Conservation (phyloP, 192 early-diverging fungal genomes). For the Obelidium mucronatum region DNA sequence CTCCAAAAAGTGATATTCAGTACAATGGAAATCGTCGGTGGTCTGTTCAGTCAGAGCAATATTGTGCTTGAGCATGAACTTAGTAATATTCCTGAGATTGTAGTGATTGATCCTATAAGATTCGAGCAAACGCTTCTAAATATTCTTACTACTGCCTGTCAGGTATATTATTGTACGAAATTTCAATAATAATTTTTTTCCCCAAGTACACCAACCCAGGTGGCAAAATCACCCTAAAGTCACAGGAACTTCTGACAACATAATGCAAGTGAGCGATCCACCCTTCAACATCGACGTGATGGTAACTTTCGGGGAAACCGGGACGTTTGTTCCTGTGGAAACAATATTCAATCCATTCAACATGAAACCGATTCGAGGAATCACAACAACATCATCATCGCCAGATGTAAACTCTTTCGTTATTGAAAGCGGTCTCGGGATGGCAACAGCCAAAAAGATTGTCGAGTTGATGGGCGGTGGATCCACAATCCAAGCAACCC, state of each 20-base stretch:
- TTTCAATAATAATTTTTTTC: background rate
- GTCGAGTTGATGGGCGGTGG: conserved; percentile 26
- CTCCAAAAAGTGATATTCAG: background rate
- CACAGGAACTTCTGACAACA: background rate
- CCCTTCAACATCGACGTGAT: background rate
- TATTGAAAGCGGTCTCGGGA: background rate
- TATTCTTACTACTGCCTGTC: conserved; percentile 1
- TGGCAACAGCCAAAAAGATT: conserved; percentile 17
- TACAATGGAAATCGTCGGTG: background rate
- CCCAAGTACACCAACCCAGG: background rate
- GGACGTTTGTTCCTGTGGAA: background rate
- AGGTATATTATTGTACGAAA: conserved; percentile 5
- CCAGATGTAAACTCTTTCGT: too few relatives aligned
- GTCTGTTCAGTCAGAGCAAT: background rate
- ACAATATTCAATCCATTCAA: background rate
- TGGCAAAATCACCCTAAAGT: background rate
- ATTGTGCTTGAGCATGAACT: conserved; percentile 4
- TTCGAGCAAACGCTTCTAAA: conserved; percentile 24
- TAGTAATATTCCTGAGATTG: conserved; percentile 12
- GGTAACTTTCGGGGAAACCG: background rate
- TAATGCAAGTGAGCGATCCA: background rate
- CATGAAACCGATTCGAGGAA: background rate
- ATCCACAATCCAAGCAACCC: background rate
- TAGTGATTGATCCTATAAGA: conserved; percentile 8
- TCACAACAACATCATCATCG: too few relatives aligned